Evolutionary conservation across 768 basidiomycete species (phyloP).

Genomic region (Tylopilus rubrobrunneus): DNA sequence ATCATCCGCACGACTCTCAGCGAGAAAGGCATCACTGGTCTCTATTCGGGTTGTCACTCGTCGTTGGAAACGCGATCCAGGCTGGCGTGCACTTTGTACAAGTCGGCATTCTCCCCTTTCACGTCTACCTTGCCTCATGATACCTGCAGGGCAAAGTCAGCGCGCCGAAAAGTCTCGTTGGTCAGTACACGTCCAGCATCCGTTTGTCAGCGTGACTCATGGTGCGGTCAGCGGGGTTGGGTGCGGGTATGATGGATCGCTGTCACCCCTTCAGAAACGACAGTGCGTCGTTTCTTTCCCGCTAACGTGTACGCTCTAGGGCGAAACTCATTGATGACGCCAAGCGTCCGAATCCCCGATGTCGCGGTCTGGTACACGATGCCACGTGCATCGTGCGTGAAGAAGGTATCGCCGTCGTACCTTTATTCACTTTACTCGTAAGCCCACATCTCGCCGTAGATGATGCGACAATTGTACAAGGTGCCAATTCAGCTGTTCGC

Average conservation of each 20-base stretch:
- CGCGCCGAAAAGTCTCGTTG: constrained; percentile 78
- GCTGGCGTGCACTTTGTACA: constrained; percentile 95
- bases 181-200: constrained; percentile 31
- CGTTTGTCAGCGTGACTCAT: no score
- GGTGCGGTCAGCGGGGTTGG: constrained; percentile 49
- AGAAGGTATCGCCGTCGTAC: constrained; percentile 83
- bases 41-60: constrained; percentile 91
- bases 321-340: no score
- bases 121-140: no score
- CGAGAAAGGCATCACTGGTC: no score
- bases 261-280: constrained; percentile 96
- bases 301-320: no score
- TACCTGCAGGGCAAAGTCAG: constrained; percentile 78
- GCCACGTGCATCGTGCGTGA: constrained; percentile 73
- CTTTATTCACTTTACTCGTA: no score
- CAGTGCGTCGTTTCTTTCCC: constrained; percentile 58
- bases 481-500: no score
- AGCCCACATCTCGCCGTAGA: no score
- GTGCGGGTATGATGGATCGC: constrained; percentile 94
- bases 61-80: constrained; percentile 89
- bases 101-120: constrained; percentile 40
- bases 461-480: no score
- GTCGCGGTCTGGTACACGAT: constrained; percentile 84
- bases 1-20: no score
- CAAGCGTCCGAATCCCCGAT: no score